Base-by-base conservation (phyloP, 345 rosid genomes). In the Pistacia atlantica region DNA sequence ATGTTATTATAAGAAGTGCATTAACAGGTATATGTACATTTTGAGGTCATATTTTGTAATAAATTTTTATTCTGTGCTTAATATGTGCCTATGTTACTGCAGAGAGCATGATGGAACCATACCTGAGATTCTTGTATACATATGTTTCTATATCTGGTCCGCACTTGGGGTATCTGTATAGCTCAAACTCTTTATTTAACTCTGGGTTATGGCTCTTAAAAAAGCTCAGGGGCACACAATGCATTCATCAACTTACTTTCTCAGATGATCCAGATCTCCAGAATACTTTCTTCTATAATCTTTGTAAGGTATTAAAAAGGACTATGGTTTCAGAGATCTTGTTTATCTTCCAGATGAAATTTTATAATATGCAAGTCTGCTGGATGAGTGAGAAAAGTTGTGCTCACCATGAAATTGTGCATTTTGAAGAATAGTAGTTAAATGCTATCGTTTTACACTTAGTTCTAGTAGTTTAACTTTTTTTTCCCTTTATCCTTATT, bases 171-270 rank as follows among this genome's bases (percentile, higher is more conserved):
- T 96, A 91, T 87, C 82, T 96, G 65, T 96, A 96, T 83, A 92
- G 98, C 83, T 86, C 98, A 75, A 93, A 93, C 86, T 93, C 97
- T 7, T 81, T 96, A 79, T 96, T 96, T 77, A 96, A 96, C 73
- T 96, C 99, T 5, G 98, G 99, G 54, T 77, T 96, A 82, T 96
- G 99, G 97, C 84, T 93, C 78, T 73, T 96, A 85, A 96, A 93
- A 88, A 96, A 96, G 88, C 79, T 93, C 60, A 96, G 89, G 87
- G 92, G 92, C 60, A 89, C 95, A 45, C 97, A 87, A 71, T 93
- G 95, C 84, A 92, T 96, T 85, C 98, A 96, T 88, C 99, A 96
- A 85, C 98, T 96, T 65, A 96, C 98, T 72, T 89, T 96, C 84
- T 90, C 99, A 1, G 99, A 96, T 84, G 94, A 93, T 77, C 89